phyloP scores from a whole-genome alignment of 1,284 basidiomycete species.

The Hemileia vastatrix region DNA sequence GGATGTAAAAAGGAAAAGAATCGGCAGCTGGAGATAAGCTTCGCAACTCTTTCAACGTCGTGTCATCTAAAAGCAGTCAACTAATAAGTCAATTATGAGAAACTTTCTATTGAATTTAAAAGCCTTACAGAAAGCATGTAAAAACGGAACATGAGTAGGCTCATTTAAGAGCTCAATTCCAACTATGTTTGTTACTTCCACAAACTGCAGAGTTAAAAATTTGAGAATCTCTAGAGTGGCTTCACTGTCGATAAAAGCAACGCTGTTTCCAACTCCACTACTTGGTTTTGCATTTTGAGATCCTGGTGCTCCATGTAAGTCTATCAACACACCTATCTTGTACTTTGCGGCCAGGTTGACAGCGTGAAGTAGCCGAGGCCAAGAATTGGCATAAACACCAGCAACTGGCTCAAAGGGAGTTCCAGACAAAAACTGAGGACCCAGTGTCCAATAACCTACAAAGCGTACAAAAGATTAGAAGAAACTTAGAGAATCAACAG shows the following conservation, averaged over 20 bases:
- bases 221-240: constrained; percentile 54
- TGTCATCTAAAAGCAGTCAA: not conserved
- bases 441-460: constrained; percentile 16
- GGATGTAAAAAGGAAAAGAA: constrained; percentile 60
- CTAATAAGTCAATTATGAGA: not conserved
- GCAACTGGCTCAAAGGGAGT: constrained; percentile 45
- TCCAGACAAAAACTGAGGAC: constrained; percentile 27
- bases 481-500: no score
- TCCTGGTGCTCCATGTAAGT: constrained; percentile 48
- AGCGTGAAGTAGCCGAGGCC: constrained; percentile 52
- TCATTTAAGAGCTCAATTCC: constrained; percentile 70
- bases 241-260: constrained; percentile 50
- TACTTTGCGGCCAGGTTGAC: constrained; percentile 59
- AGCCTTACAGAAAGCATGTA: constrained; percentile 26
- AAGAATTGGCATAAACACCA: constrained; percentile 57
- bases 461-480: no score
- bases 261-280: constrained; percentile 46
- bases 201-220: constrained; percentile 54
- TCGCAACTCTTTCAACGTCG: constrained; percentile 53
- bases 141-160: constrained; percentile 46
- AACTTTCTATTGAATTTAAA: not conserved
- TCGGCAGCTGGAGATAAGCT: constrained; percentile 49
- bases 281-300: not conserved
- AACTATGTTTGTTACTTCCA: constrained; percentile 60
- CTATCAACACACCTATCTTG: constrained; percentile 63